Base-by-base conservation (phyloP, 441 rosid genomes). In the California macrophylla region DNA sequence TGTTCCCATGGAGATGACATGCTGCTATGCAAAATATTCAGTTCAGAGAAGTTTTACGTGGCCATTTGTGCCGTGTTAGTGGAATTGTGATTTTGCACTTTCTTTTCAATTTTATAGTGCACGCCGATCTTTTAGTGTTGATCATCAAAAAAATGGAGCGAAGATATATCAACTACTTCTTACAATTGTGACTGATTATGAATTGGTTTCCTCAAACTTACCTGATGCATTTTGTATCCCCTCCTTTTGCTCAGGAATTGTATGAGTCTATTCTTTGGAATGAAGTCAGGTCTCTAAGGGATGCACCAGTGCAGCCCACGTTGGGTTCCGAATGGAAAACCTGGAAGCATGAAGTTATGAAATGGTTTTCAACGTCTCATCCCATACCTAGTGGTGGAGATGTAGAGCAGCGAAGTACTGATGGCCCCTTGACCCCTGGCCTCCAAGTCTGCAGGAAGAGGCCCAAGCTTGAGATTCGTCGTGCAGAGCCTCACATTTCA, bases 311-410 rank as follows among this genome's bases (percentile, higher is more conserved):
- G 77, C 92, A 85, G 75, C 78, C 89, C 64, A 84, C 83, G 70
- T 74, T 92, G 67, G 87, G 88, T 70, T 87, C 96, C 60, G 96
- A 91, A 77, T 88, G 99, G 98, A 92, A 86, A 91, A 88, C 96
- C 64, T 95, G 99, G 98, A 95, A 95, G 85, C 95, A 89, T 64
- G 99, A 95, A 72, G 85, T 86, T 29, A 86, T 84, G 77, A 95
- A 88, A 82, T 86, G 83, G 92, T 92, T 92, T 77, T 86, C 91
- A 3, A 82, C 82, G 24, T 85, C 98, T 66, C 83, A 80, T 34
- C 78, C 82, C n/a, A 26, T 72, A 32, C 67, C 86, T 66, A 72
- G 32, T 69, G 76, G 77, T 36, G 86, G 80, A 47, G 86, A 89
- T 66, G 24, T 66, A 6, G 85, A 81, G 66, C 87, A 69, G 38